Conservation (phyloP, 495 filamentous ascomycete genomes). For the Penicillium alfredii region DNA sequence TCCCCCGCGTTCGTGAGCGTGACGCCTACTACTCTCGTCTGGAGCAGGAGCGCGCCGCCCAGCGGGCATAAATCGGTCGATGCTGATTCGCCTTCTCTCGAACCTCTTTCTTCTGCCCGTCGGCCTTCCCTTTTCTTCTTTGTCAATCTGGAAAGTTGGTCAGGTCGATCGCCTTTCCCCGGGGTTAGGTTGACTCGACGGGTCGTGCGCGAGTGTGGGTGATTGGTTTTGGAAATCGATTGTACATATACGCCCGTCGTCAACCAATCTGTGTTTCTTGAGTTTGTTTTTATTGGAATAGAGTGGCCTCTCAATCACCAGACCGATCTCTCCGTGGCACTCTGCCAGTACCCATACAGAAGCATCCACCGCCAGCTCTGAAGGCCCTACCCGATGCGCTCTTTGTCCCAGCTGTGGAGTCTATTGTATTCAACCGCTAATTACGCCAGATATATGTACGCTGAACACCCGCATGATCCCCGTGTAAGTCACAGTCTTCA, state of each 20-base stretch:
- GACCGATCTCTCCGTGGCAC: background rate
- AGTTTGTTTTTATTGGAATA: constrained; percentile 1
- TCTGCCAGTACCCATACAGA: too few species aligned
- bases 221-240: constrained; percentile 15
- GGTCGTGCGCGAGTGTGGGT: constrained; percentile 13
- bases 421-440: constrained; percentile 26
- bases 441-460: constrained; percentile 26
- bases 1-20: constrained; percentile 67
- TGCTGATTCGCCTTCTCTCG: constrained; percentile 11
- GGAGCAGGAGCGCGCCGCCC: constrained; percentile 58
- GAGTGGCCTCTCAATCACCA: too few species aligned
- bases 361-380: too few species aligned
- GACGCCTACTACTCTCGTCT: constrained; percentile 72
- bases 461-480: constrained; percentile 10
- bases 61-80: constrained; percentile 28
- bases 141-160: too few species aligned
- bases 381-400: background rate
- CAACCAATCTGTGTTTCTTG: constrained; percentile 15
- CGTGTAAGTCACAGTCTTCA: constrained; percentile 1
- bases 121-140: constrained; percentile 15
- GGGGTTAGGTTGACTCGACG: constrained; percentile 11
- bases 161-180: too few species aligned
- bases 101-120: constrained; percentile 15
- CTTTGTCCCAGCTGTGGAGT: too few species aligned
- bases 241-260: constrained; percentile 28